Conservation (phyloP, 352 stramenopile genomes). For the Pythium brachiatum region DNA sequence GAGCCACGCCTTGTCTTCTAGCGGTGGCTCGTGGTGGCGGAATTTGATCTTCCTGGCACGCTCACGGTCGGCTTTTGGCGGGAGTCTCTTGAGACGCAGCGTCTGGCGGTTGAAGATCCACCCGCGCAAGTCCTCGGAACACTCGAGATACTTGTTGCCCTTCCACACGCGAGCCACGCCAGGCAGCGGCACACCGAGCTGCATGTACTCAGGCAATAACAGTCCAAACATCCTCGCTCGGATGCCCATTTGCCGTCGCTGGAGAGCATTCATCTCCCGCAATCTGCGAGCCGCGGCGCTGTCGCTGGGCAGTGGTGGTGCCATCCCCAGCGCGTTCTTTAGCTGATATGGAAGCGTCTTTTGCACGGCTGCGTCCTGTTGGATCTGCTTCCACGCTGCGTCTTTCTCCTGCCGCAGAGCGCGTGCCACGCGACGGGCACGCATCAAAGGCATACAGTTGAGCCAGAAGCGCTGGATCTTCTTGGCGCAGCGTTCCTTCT, state of each 20-base stretch:
- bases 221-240: conserved; percentile 56
- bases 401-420: conserved; percentile 24
- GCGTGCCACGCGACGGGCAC: conserved; percentile 24
- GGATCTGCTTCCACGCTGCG: conserved; percentile 34
- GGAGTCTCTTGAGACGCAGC: conserved; percentile 24
- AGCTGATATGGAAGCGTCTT: conserved; percentile 37
- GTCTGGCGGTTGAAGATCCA: conserved; percentile 28
- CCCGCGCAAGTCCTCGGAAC: conserved; percentile 21
- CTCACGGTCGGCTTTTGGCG: conserved; percentile 8
- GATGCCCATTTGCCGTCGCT: conserved; percentile 44
- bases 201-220: conserved; percentile 58
- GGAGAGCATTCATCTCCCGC: conserved; percentile 46
- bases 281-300: conserved; percentile 35
- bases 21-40: conserved; percentile 2
- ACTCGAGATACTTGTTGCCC: conserved; percentile 15
- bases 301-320: conserved; percentile 39
- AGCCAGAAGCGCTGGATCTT: conserved; percentile 61
- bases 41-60: conserved; percentile 3
- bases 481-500: conserved; percentile 29
- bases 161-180: conserved; percentile 26
- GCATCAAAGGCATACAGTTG: conserved; percentile 32
- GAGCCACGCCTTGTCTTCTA: conserved; percentile 14
- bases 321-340: conserved; percentile 41
- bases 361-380: conserved; percentile 32
- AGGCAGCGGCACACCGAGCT: conserved; percentile 54